These are phyloP conservation scores for Microcera coccophila DNA, from an alignment of 2,329 filamentous ascomycete genomes.

Conservation along the genomic window DNA sequence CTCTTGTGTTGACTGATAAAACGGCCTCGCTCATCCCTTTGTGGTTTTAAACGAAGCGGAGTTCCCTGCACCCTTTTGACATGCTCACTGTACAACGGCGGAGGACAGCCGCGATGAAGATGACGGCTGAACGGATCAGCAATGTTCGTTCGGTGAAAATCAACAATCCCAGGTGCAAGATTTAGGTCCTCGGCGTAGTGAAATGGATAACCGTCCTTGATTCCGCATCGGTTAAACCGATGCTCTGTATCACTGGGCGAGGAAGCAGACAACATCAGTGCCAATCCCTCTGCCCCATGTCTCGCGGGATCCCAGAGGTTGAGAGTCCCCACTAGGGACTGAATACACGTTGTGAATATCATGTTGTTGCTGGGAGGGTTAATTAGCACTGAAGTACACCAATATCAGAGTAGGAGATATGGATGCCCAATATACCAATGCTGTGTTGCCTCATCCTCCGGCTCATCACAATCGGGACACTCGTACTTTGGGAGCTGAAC, in stretches of 20 bases:
- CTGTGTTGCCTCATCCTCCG: constrained; percentile 10
- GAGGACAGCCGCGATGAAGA: constrained; percentile 1
- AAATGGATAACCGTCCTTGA: constrained; percentile 9
- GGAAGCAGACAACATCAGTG: constrained; percentile 13
- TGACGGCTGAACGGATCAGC: neutral
- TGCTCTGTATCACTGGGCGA: constrained; percentile 15
- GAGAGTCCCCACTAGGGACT: constrained; percentile 12
- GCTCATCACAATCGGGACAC: constrained; percentile 11
- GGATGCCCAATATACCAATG: constrained; percentile 9
- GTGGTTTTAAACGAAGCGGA: constrained; percentile 8
- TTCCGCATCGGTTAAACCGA: constrained; percentile 10
- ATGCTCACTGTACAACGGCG: constrained; percentile 2
- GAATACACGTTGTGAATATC: constrained; percentile 12
- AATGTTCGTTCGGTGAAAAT: constrained; percentile 5
- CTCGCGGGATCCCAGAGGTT: constrained; percentile 13
- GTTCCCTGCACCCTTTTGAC: constrained; percentile 12
- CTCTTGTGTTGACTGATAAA: constrained; percentile 6
- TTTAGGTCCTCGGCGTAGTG: constrained; percentile 13
- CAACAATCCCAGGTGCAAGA: constrained; percentile 7
- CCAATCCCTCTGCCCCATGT: constrained; percentile 12
- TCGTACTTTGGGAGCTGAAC: constrained; percentile 10
- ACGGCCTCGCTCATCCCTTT: constrained; percentile 4
- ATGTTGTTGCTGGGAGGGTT: constrained; percentile 9
- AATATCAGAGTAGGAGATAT: constrained; percentile 5
- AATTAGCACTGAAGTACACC: constrained; percentile 6